A percentile compares a stretch with the other conserved stretches of the same genome.
These are phyloP conservation scores for Nothopassalora personata DNA, from an alignment of 2,329 filamentous ascomycete species.

Conservation along the genomic window DNA sequence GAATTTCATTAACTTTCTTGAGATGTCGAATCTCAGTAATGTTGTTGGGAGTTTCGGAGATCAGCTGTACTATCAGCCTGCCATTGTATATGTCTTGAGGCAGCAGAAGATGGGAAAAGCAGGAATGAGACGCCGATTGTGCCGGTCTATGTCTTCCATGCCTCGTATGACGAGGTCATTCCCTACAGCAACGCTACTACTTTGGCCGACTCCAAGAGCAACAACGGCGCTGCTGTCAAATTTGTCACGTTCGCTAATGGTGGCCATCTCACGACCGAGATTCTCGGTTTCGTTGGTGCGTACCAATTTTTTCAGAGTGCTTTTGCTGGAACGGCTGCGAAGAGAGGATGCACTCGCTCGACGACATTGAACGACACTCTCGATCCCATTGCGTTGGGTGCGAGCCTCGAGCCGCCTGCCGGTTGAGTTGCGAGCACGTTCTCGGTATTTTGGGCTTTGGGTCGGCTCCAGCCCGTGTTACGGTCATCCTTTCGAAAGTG, in stretches of 20 bases:
- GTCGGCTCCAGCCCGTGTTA: too few species aligned
- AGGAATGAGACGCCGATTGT: conserved; percentile 23
- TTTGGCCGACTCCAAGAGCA: conserved; percentile 25
- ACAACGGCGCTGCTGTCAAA: conserved; percentile 23
- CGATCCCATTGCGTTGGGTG: conserved; percentile 23
- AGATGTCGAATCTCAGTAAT: conserved; percentile 14
- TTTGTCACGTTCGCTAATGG: conserved; percentile 26
- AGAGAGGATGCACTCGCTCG: conserved; percentile 18
- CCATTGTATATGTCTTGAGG: conserved; percentile 16
- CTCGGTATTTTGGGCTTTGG: too few species aligned
- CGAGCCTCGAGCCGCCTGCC: conserved; percentile 26
- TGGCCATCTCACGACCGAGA: conserved; percentile 26
- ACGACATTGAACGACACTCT: conserved; percentile 18
- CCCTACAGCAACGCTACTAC: conserved; percentile 27
- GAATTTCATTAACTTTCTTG: conserved; percentile 22
- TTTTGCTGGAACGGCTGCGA: conserved; percentile 20
- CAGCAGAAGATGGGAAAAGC: conserved; percentile 22
- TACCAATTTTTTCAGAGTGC: conserved; percentile 24
- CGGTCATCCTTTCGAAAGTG: too few species aligned
- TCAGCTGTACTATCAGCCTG: conserved; percentile 21
- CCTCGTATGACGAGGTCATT: conserved; percentile 27
- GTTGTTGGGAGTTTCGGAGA: conserved; percentile 22
- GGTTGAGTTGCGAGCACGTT: too few species aligned
- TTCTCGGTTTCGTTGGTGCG: conserved; percentile 21
- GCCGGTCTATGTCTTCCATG: conserved; percentile 29